Conservation (phyloP, 371 early-diverging fungal genomes). For the Mortierella sp. region DNA sequence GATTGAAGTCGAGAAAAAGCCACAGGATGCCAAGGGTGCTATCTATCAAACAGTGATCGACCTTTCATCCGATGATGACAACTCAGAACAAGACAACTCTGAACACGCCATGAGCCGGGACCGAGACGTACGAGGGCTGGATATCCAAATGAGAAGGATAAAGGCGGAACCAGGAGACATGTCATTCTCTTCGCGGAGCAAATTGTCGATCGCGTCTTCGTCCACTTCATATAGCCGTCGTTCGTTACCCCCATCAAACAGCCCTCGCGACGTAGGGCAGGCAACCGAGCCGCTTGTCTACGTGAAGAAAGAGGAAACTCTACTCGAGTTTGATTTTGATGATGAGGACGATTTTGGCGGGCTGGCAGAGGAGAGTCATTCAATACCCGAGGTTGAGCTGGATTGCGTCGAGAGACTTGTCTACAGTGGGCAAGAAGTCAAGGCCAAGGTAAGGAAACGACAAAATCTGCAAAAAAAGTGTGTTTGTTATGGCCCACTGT, state of each 20-base stretch:
- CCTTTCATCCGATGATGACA: slow-evolving; percentile 36
- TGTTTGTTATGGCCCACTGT: no score
- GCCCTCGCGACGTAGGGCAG: background rate
- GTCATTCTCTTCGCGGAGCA: background rate
- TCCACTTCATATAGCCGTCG: no score
- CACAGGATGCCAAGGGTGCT: background rate
- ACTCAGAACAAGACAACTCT: background rate
- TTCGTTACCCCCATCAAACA: no score
- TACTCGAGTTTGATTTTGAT: slow-evolving; percentile 47
- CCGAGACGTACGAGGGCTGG: background rate
- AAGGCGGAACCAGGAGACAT: slow-evolving; percentile 1
- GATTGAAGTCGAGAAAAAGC: slow-evolving; percentile 5
- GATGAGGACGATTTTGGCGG: slow-evolving; percentile 40
- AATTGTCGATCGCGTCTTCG: no score
- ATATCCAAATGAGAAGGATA: background rate
- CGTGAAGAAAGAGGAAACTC: slow-evolving; percentile 34
- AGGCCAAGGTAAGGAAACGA: slow-evolving; percentile 38
- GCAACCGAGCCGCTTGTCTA: background rate
- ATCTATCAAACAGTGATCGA: slow-evolving; percentile 25
- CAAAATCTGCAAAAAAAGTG: no score
- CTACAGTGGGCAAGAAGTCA: slow-evolving; percentile 19
- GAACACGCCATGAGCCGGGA: background rate
- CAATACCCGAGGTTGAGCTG: slow-evolving; percentile 26
- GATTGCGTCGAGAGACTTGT: slow-evolving; percentile 16
- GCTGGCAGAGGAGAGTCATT: background rate